Evolutionary conservation across 768 basidiomycete species (phyloP).

Genomic region (Tylopilus plumbeoviolaceoides): DNA sequence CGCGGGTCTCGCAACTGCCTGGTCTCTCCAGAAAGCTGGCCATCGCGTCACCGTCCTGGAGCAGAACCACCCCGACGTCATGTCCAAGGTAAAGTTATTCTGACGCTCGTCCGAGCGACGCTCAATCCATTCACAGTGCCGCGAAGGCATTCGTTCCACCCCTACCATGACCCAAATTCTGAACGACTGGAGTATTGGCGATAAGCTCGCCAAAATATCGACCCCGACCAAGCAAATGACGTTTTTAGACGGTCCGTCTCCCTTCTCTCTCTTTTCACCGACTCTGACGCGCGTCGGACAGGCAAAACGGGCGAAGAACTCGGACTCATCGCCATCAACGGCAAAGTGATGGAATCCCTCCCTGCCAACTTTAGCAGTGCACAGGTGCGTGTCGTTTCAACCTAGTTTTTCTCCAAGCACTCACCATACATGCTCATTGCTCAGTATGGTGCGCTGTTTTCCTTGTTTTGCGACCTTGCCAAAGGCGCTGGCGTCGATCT

Average conservation of each 20-base stretch:
- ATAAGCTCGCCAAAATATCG: conserved; percentile 35
- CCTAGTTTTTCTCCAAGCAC: neutral
- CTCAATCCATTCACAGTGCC: conserved; percentile 18
- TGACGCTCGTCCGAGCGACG: too few species aligned
- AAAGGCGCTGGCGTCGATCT: conserved; percentile 44
- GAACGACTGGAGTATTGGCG: conserved; percentile 49
- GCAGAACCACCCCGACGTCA: conserved; percentile 37
- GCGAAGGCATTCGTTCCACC: conserved; percentile 41
- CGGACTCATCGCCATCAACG: conserved; percentile 41
- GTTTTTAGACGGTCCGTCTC: conserved; percentile 16
- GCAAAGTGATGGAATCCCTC: conserved; percentile 40
- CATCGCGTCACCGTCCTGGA: conserved; percentile 57
- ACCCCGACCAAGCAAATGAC: conserved; percentile 14
- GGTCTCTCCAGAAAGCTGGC: conserved; percentile 47
- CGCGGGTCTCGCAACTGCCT: conserved; percentile 53
- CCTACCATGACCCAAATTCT: conserved; percentile 57
- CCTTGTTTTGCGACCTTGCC: conserved; percentile 45
- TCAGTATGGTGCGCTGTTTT: conserved; percentile 51
- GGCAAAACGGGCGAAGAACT: conserved; percentile 41
- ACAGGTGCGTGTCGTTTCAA: conserved; percentile 34
- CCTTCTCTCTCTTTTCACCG: too few species aligned
- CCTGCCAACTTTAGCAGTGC: conserved; percentile 45
- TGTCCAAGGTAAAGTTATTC: conserved; percentile 25
- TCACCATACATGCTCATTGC: conserved; percentile 17
- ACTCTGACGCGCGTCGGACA: conserved; percentile 9